Conservation (phyloP, 352 stramenopile species). For the Phytophthora parvispora region DNA sequence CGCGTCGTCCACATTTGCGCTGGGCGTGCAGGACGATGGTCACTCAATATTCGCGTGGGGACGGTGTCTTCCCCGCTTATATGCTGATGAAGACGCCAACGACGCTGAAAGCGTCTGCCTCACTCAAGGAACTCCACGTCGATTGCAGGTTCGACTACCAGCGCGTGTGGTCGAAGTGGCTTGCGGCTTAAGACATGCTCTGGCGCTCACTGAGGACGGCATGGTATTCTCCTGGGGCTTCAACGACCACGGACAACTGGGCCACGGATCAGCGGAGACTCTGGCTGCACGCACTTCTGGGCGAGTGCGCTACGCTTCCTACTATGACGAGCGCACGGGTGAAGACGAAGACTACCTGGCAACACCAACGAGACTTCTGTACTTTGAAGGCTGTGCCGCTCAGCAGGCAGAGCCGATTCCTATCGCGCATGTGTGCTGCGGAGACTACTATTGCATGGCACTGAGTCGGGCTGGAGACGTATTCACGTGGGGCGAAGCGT, state of each 20-base stretch:
- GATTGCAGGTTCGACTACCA: conserved; percentile 43
- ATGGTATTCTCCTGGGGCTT: conserved; percentile 85
- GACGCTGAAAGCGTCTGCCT: conserved; percentile 20
- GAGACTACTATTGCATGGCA: conserved; percentile 75
- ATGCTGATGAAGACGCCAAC: conserved; percentile 16
- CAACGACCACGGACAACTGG: conserved; percentile 82
- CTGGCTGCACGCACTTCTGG: conserved; percentile 55
- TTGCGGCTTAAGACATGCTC: conserved; percentile 67
- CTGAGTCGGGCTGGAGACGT: conserved; percentile 74
- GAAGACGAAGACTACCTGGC: conserved; percentile 56
- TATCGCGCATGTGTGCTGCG: conserved; percentile 63
- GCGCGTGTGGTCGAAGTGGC: conserved; percentile 27
- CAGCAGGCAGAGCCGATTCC: conserved; percentile 78
- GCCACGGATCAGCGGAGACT: conserved; percentile 61
- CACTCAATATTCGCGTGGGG: conserved; percentile 68
- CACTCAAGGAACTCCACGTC: conserved; percentile 29
- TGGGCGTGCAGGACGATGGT: conserved; percentile 52
- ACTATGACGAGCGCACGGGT: conserved; percentile 66
- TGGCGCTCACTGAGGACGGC: conserved; percentile 58
- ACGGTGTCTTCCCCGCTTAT: conserved; percentile 55
- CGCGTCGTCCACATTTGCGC: conserved; percentile 56
- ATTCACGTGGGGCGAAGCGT: conserved; percentile 83
- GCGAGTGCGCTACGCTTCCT: conserved; percentile 36
- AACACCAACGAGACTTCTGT: conserved; percentile 59
- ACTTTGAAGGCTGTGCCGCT: conserved; percentile 63